Percentiles rank a stretch among this genome's conserved stretches.
Evolutionary conservation across 257 asterid species (phyloP).

Genomic region (Rubia yunnanensis): DNA sequence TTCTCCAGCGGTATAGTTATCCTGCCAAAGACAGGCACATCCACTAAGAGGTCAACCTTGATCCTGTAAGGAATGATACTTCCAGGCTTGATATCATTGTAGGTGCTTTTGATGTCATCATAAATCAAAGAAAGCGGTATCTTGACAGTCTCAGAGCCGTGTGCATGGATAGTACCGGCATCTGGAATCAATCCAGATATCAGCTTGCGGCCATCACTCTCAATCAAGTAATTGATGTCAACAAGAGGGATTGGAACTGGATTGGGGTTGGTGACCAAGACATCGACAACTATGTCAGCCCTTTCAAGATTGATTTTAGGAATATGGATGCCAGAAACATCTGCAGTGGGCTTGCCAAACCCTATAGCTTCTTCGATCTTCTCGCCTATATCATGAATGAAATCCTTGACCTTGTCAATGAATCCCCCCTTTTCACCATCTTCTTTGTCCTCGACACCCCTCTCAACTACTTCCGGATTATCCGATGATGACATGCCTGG

Average conservation of each 20-base stretch:
- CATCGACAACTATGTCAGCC: constrained; percentile 69
- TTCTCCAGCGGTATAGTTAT: constrained; percentile 78
- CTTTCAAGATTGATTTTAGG: constrained; percentile 68
- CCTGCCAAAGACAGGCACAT: constrained; percentile 83
- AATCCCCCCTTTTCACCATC: constrained; percentile 77
- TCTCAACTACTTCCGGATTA: constrained; percentile 38
- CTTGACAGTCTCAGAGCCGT: constrained; percentile 79
- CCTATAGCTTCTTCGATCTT: constrained; percentile 89
- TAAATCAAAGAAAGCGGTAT: constrained; percentile 55
- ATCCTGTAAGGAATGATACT: constrained; percentile 64
- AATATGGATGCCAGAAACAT: constrained; percentile 63
- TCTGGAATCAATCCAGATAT: constrained; percentile 88
- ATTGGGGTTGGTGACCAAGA: constrained; percentile 71
- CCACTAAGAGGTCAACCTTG: constrained; percentile 84
- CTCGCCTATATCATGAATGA: constrained; percentile 82
- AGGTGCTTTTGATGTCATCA: constrained; percentile 72
- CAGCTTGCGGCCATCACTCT: constrained; percentile 82
- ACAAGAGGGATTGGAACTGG: constrained; percentile 92
- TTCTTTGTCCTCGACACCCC: constrained; percentile 42
- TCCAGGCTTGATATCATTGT: constrained; percentile 68
- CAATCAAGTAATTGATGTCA: constrained; percentile 73
- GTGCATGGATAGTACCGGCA: constrained; percentile 86
- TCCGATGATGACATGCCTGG: constrained; percentile 63
- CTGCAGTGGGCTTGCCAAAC: constrained; percentile 91
- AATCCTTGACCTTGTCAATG: constrained; percentile 67